Base-by-base conservation (phyloP, 179 eudicot species). In the Patellifolia procumbens region DNA sequence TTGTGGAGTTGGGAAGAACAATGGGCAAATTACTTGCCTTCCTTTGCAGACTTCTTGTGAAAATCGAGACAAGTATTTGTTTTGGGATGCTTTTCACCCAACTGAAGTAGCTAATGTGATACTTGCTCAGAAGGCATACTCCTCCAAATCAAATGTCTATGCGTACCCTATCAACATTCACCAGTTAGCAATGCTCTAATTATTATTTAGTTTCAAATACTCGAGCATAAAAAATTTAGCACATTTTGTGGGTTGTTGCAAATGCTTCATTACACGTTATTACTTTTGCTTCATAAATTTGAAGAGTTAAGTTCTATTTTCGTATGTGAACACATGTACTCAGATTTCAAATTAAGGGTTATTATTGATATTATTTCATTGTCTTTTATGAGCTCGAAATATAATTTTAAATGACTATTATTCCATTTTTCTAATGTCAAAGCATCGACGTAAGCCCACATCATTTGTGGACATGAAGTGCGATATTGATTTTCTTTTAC, bases 81-180 rank as follows among this genome's bases (percentile, higher is more conserved):
- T 92, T 67, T 94, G 97, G 98, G 98, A 94, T 72, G 94, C 97
- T 0, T 94, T 92, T 78, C 98, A 94, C 78, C 98, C 97, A 1
- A 92, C 93, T 1, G 98, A 94, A 72, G 79, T 49, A 20, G 95
- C 87, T 2, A 94, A 94, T 68, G 74, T 88, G 9, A 10, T 91
- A 56, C 68, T 87, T 45, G 98, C 93, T 11, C 88, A 76, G 81
- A 73, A 74, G 51, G 86, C 98, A 28, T 94, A 76, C 80, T 55
- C 70, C 68, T 72, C 94, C 0, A 84, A 76, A 51, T 74, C 90
- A 0, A 72, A 63, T 35, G 68, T 87, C 0, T 82, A 80, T 80
- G 91, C 91, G 7, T 88, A 92, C 70, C 98, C 98, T 15, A 84
- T 92, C 0, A 88, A 82, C 74, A 87, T 94, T 35, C 87, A 86